Conservation (phyloP, 2,329 filamentous ascomycete species). For the Aspergillaceae sp. region DNA sequence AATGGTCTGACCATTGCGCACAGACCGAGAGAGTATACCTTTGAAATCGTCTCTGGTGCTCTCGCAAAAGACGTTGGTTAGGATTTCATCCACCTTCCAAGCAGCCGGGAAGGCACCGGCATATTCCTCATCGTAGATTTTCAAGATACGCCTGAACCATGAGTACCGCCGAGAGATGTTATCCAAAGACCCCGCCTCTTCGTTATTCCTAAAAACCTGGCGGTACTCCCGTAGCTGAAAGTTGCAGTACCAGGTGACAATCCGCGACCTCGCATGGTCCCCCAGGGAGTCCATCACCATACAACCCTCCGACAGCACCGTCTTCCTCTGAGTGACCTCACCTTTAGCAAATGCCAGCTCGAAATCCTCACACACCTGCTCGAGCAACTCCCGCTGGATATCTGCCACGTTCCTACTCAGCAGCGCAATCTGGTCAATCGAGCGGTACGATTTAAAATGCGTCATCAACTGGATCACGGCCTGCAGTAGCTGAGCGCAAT, state of each 20-base stretch:
- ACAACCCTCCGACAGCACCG: slow-evolving; percentile 75
- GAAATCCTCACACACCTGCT: slow-evolving; percentile 99
- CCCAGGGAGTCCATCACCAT: slow-evolving; percentile 91
- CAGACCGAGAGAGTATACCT: slow-evolving; percentile 78
- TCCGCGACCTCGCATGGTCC: slow-evolving; percentile 68
- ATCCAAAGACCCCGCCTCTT: slow-evolving; percentile 91
- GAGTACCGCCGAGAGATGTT: slow-evolving; percentile 92
- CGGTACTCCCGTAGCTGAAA: slow-evolving; percentile 92
- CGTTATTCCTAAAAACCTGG: slow-evolving; percentile 89
- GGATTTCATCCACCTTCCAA: slow-evolving; percentile 84
- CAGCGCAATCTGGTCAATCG: slow-evolving; percentile 94
- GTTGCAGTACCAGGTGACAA: slow-evolving; percentile 97
- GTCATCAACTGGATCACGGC: slow-evolving; percentile 96
- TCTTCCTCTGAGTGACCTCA: slow-evolving; percentile 63
- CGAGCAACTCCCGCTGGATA: slow-evolving; percentile 80
- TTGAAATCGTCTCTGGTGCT: slow-evolving; percentile 94
- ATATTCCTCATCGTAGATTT: slow-evolving; percentile 92
- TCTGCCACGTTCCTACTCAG: slow-evolving; percentile 89
- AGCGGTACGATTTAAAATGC: slow-evolving; percentile 96
- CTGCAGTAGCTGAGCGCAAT: slow-evolving; percentile 87
- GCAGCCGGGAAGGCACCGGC: slow-evolving; percentile 73
- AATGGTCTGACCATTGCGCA: slow-evolving; percentile 69
- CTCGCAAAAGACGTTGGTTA: slow-evolving; percentile 90
- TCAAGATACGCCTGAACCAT: slow-evolving; percentile 94
- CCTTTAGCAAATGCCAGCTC: slow-evolving; percentile 88